Conservation (phyloP, 345 rosid genomes). For the Euphorbia peplus region DNA sequence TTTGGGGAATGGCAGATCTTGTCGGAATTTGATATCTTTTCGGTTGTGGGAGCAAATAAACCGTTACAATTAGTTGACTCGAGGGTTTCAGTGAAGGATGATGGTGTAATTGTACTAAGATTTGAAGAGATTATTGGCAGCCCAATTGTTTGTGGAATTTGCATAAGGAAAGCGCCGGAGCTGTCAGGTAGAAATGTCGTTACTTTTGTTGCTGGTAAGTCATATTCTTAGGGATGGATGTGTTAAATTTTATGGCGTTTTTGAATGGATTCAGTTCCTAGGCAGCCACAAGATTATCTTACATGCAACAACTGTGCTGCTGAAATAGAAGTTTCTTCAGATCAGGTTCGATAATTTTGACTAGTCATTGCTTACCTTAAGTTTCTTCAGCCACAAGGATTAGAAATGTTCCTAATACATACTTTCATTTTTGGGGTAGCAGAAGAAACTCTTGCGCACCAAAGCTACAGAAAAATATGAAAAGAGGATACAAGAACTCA, state of each 20-base stretch:
- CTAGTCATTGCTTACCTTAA: no score
- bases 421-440: constrained; percentile 28
- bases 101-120: constrained; percentile 52
- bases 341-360: constrained; percentile 47
- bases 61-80: constrained; percentile 69
- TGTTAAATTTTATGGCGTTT: constrained; percentile 10
- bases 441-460: constrained; percentile 73
- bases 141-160: constrained; percentile 75
- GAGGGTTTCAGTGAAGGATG: constrained; percentile 62
- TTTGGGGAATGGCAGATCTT: constrained; percentile 54
- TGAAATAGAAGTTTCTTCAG: constrained; percentile 67
- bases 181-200: constrained; percentile 40
- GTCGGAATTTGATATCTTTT: constrained; percentile 79
- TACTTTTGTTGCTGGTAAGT: neutral
- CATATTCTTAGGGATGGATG: neutral
- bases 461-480: constrained; percentile 79
- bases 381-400: no score
- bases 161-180: constrained; percentile 68
- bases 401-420: constrained; percentile 18
- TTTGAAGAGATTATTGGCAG: constrained; percentile 78
- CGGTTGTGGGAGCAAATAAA: constrained; percentile 77
- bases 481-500: constrained; percentile 78
- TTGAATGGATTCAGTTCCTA: constrained; percentile 41
- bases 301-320: constrained; percentile 69
- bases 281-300: constrained; percentile 48